Base-by-base conservation (phyloP, 2,329 filamentous ascomycete genomes). In the Calonectria henricotiae region DNA sequence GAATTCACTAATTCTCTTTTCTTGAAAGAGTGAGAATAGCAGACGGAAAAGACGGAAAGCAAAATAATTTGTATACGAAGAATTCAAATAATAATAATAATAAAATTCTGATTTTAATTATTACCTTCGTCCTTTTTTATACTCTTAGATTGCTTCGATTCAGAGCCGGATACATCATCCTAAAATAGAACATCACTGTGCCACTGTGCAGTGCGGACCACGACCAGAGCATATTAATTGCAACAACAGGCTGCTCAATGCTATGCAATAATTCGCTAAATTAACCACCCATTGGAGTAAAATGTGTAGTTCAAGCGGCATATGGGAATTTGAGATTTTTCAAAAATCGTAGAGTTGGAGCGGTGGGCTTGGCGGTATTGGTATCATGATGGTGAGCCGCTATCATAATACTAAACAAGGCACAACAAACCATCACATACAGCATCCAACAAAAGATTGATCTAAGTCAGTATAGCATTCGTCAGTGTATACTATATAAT, bases 401-500 rank as follows among this genome's bases (percentile, higher is more conserved):
- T 30, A 7, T 20, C 20, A 30, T 30, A 30, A 30, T 30, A 2
- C 27, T 30, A 2, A 30, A 30, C 27, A 30, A 4, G 4, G 7
- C 27, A 27, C 5, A 9, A 3, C 5, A 13, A 5, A 13, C n/a
- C 5, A 39, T 58, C 6, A 58, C 2, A 27, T 3, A 58, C 2
- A 27, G 2, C 4, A 39, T 23, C 13, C 35, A 8, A 17, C n/a
- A 25, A 4, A 4, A 23, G 30, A 11, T 20, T 64, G 39, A 55
- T 76, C 74, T 76, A 77, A 60, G 68, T 71, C 68, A 69, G 67
- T 71, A 65, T 76, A 67, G 69, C 71, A 72, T 77, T 78, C 70
- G 54, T 76, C 69, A 76, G 74, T 77, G 73, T 75, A 74, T 77
- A 73, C 73, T 73, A 67, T 73, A 64, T 76, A 68, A 72, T 77